Percentiles rank a stretch among this genome's conserved stretches.
These are phyloP conservation scores for Termitomyces sp. DNA, from an alignment of 768 basidiomycete genomes.

Conservation along the genomic window DNA sequence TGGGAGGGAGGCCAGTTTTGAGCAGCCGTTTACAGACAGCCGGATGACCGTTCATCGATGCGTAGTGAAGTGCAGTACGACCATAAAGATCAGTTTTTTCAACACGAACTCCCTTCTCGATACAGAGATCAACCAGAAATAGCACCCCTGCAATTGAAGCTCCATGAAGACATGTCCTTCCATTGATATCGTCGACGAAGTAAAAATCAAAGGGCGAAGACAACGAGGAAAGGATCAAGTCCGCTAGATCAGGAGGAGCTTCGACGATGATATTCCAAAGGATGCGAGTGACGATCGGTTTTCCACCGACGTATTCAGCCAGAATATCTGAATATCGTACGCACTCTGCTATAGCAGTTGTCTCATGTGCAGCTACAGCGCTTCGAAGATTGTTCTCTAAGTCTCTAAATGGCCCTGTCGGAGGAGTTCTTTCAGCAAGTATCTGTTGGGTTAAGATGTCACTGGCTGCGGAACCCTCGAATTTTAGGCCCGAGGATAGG, in stretches of 20 bases:
- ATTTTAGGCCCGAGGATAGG: constrained; percentile 65
- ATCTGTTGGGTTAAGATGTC: constrained; percentile 74
- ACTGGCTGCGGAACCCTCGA: constrained; percentile 73
- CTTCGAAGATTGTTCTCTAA: constrained; percentile 83
- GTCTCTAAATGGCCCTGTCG: constrained; percentile 76
- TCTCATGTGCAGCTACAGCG: constrained; percentile 61
- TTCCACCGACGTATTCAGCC: constrained; percentile 51
- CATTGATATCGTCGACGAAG: constrained; percentile 96
- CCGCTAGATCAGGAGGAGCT: constrained; percentile 65
- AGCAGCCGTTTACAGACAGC: constrained; percentile 72
- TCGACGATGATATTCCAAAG: constrained; percentile 91
- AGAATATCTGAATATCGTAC: constrained; percentile 66
- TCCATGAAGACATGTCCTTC: constrained; percentile 89
- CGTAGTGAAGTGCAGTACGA: constrained; percentile 91
- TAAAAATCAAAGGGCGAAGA: constrained; percentile 76
- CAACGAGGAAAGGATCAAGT: constrained; percentile 67
- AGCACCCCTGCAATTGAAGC: constrained; percentile 82
- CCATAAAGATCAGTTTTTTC: constrained; percentile 85
- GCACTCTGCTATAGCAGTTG: constrained; percentile 58
- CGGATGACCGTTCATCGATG: constrained; percentile 87
- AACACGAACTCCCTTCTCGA: constrained; percentile 63
- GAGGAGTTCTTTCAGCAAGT: constrained; percentile 50
- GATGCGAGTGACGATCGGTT: constrained; percentile 78
- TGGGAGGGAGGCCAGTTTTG: constrained; percentile 57
- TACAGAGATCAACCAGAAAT: constrained; percentile 75